Evolutionary conservation across 228 moss, liverwort and hornwort genomes (phyloP).

Genomic region (Sphagnum fallax): DNA sequence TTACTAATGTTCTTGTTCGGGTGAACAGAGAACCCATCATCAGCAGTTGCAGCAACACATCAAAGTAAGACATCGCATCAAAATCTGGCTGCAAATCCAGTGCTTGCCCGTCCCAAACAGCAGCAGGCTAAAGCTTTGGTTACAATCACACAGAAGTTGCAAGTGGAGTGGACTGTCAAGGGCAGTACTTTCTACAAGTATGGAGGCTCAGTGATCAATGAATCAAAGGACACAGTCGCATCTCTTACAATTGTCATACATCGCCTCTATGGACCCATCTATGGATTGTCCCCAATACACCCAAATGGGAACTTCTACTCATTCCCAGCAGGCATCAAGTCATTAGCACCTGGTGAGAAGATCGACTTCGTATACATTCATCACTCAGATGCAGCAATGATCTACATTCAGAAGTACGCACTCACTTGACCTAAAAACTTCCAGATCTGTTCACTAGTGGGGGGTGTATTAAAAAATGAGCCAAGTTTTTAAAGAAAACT

Average conservation of each 20-base stretch:
- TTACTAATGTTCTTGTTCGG: neutral
- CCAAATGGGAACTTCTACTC: conserved; percentile 12
- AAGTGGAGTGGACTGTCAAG: conserved; percentile 17
- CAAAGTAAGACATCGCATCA: no score
- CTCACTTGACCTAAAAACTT: neutral
- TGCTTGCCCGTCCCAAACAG: no score
- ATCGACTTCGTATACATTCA: conserved; percentile 6
- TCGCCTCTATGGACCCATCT: conserved; percentile 8
- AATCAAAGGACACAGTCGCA: conserved; percentile 4
- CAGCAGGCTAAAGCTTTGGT: no score
- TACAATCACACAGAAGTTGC: conserved; percentile 15
- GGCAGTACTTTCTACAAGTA: conserved; percentile 14
- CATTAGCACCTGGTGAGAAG: conserved; percentile 2
- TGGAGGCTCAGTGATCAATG: conserved; percentile 1
- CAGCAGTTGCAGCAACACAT: no score
- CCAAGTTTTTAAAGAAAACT: no score
- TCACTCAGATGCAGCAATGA: conserved; percentile 3
- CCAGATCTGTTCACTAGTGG: no score
- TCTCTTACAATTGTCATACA: conserved; percentile 7
- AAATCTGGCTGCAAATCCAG: no score
- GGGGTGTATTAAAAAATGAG: no score
- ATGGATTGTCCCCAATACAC: conserved; percentile 6
- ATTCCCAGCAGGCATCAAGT: conserved; percentile 1
- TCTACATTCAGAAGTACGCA: conserved; percentile 1
- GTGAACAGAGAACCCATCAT: no score